Evolutionary conservation across 179 eudicot genomes (phyloP).

Genomic region (Carnegiea gigantea): DNA sequence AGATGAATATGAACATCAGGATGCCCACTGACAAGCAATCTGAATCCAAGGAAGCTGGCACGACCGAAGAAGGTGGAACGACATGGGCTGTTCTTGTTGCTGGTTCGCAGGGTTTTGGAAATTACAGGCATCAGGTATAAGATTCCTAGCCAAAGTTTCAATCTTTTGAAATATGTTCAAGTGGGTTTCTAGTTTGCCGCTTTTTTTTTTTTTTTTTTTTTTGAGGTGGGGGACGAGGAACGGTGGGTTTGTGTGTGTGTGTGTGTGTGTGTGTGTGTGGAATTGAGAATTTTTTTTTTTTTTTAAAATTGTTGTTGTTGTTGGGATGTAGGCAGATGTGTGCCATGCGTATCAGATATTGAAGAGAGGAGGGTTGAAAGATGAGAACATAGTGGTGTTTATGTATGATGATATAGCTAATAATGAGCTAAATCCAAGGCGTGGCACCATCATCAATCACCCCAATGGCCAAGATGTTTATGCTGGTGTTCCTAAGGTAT

Average conservation of each 20-base stretch:
- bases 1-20: slow-evolving; percentile 38
- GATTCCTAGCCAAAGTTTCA: not conserved
- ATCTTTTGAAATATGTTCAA: not conserved
- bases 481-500: slow-evolving; percentile 93
- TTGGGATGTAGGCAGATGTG: slow-evolving; percentile 66
- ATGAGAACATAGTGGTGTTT: slow-evolving; percentile 88
- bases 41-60: not conserved
- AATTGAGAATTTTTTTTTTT: not conserved
- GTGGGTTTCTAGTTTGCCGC: not conserved
- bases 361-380: slow-evolving; percentile 88
- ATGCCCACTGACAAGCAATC: slow-evolving; percentile 40
- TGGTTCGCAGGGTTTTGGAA: slow-evolving; percentile 81
- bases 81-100: slow-evolving; percentile 95
- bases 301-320: not conserved
- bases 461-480: slow-evolving; percentile 78
- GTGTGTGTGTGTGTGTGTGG: too few relatives aligned
- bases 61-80: slow-evolving; percentile 22
- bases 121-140: slow-evolving; percentile 82
- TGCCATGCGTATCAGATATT: slow-evolving; percentile 92
- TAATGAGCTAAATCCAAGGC: slow-evolving; percentile 67
- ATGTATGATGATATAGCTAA: slow-evolving; percentile 89
- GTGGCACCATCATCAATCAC: slow-evolving; percentile 75
- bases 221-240: too few relatives aligned
- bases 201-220: too few relatives aligned
- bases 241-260: too few relatives aligned